phyloP scores from a whole-genome alignment of 352 stramenopile genomes.

The Aphanomyces astaci region DNA sequence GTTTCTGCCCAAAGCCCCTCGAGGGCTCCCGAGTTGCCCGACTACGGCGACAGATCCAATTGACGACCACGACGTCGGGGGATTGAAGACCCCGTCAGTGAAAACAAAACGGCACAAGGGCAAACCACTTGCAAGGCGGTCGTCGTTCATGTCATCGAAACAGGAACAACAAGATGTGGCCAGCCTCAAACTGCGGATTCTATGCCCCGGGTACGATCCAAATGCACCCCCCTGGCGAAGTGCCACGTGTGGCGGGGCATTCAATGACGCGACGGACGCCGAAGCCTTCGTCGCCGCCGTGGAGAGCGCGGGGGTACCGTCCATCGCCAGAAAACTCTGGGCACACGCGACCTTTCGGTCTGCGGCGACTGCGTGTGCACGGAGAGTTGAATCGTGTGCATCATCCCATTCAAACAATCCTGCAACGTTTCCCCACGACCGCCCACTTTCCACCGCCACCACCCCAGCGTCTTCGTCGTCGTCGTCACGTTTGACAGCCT shows the following conservation, averaged over 20 bases:
- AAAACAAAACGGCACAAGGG: neutral
- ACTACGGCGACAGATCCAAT: neutral
- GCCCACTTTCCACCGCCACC: too few species aligned
- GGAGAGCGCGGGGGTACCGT: neutral
- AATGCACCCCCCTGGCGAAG: neutral
- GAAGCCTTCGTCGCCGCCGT: neutral
- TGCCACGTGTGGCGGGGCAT: neutral
- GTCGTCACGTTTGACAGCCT: too few species aligned
- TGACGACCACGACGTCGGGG: neutral
- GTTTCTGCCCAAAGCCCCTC: neutral
- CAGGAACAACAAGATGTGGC: neutral
- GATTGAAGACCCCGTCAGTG: neutral
- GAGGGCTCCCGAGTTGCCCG: neutral
- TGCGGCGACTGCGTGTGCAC: neutral
- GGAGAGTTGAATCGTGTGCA: too few species aligned
- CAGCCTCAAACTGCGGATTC: neutral
- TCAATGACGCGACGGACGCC: neutral
- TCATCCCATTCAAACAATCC: too few species aligned
- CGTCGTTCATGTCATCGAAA: neutral
- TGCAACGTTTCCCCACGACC: too few species aligned
- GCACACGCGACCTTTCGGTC: neutral
- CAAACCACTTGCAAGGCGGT: neutral
- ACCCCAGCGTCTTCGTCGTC: too few species aligned
- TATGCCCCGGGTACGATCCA: conserved; percentile 1
- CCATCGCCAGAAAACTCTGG: neutral